Evolutionary conservation across 441 rosid genomes (phyloP).

Genomic region (Adansonia madagascariensis): DNA sequence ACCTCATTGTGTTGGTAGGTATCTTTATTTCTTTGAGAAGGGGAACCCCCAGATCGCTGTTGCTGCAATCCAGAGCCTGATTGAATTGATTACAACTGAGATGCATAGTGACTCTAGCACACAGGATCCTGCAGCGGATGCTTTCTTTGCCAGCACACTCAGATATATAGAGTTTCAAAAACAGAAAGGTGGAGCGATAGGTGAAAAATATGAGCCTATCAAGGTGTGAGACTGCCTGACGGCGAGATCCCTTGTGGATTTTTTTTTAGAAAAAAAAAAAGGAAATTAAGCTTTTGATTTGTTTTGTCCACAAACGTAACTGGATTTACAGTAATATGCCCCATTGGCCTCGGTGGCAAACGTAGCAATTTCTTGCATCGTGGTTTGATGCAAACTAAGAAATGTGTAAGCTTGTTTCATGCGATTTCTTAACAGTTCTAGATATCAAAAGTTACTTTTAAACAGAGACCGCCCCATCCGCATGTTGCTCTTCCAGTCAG

Average conservation of each 20-base stretch:
- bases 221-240: constrained; percentile 49
- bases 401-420: neutral
- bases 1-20: constrained; percentile 51
- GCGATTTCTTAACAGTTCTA: neutral
- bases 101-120: constrained; percentile 68
- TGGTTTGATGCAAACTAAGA: constrained; percentile 11
- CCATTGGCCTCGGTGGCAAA: neutral
- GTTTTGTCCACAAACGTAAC: neutral
- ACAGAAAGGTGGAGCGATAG: constrained; percentile 87
- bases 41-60: constrained; percentile 74
- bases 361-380: neutral
- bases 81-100: constrained; percentile 77
- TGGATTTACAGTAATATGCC: neutral
- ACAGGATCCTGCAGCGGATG: constrained; percentile 69
- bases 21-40: constrained; percentile 89
- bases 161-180: constrained; percentile 89
- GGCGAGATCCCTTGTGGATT: neutral
- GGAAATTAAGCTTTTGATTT: neutral
- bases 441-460: neutral
- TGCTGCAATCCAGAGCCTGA: constrained; percentile 75
- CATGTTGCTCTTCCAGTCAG: neutral
- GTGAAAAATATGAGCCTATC: constrained; percentile 77
- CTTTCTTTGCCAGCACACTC: constrained; percentile 81
- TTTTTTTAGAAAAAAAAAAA: too few species aligned
- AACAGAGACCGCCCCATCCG: neutral